These are phyloP conservation scores for Leccinum fibrillosum DNA, from an alignment of 768 basidiomycete genomes.

Conservation along the genomic window DNA sequence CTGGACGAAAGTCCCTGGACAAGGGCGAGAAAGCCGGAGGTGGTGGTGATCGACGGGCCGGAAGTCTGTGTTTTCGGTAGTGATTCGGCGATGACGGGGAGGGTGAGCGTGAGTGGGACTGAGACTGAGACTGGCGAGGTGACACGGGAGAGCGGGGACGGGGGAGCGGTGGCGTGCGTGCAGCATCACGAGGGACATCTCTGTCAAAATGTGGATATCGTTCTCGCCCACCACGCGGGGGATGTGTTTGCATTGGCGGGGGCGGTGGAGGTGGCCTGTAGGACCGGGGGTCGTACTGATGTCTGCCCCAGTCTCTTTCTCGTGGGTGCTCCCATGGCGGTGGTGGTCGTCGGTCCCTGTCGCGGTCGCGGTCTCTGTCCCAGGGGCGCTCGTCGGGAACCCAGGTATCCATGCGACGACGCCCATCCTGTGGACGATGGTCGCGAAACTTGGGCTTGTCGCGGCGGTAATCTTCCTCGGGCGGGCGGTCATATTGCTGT, in stretches of 20 bases:
- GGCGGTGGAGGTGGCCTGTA: slow-evolving; percentile 16
- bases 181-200: slow-evolving; percentile 20
- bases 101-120: slow-evolving; percentile 42
- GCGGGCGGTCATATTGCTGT: slow-evolving; percentile 38
- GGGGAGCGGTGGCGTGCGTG: slow-evolving; percentile 21
- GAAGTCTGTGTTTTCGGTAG: slow-evolving; percentile 30
- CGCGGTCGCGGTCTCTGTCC: slow-evolving; percentile 22
- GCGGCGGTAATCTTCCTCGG: slow-evolving; percentile 45
- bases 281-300: slow-evolving; percentile 14
- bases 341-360: slow-evolving; percentile 26
- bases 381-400: slow-evolving; percentile 26
- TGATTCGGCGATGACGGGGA: slow-evolving; percentile 35
- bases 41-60: slow-evolving; percentile 39
- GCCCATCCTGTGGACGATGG: slow-evolving; percentile 20
- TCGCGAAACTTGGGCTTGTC: slow-evolving; percentile 22
- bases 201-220: slow-evolving; percentile 23
- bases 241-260: slow-evolving; percentile 5
- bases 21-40: slow-evolving; percentile 38
- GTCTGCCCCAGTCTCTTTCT: slow-evolving; percentile 26
- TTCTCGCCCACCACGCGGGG: slow-evolving; percentile 20
- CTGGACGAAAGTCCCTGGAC: slow-evolving; percentile 33
- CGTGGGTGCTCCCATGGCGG: slow-evolving; percentile 19
- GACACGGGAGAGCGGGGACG: slow-evolving; percentile 21
- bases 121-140: slow-evolving; percentile 26
- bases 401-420: slow-evolving; percentile 25